Evolutionary conservation across 768 basidiomycete species (phyloP).

Genomic region (Auricularia sp.): DNA sequence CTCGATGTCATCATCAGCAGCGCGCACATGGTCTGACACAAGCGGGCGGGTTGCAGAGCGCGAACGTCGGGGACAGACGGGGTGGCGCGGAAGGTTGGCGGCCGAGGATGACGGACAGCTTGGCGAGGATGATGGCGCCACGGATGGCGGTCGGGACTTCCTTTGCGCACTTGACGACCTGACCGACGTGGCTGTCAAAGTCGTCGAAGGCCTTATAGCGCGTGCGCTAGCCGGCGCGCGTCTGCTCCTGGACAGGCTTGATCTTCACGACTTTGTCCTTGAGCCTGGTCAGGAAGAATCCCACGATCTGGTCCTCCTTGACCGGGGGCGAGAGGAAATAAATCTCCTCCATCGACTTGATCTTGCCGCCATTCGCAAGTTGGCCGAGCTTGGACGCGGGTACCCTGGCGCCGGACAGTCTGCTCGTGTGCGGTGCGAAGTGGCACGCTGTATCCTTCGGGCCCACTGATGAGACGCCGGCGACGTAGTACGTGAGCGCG

Average conservation of each 20-base stretch:
- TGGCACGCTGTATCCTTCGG: conserved; percentile 38
- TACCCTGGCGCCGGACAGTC: conserved; percentile 50
- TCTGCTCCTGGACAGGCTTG: conserved; percentile 99
- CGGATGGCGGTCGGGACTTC: conserved; percentile 99
- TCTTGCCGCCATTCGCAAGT: conserved; percentile 98
- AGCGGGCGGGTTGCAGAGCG: too few relatives aligned
- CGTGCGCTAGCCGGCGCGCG: conserved; percentile 97
- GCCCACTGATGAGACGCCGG: conserved; percentile 40
- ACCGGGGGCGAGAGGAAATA: conserved; percentile 99
- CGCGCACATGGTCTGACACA: too few relatives aligned
- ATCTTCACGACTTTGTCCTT: conserved; percentile 99
- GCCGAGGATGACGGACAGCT: conserved; percentile 94
- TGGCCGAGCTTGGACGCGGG: conserved; percentile 99
- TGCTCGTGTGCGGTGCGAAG: conserved; percentile 34
- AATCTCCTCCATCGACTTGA: conserved; percentile 99
- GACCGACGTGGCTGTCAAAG: conserved; percentile 95
- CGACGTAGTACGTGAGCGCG: conserved; percentile 45
- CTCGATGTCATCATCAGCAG: too few relatives aligned
- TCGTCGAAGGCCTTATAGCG: conserved; percentile 99
- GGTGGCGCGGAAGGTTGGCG: conserved; percentile 29
- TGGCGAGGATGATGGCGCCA: conserved; percentile 97
- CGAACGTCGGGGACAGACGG: too few relatives aligned
- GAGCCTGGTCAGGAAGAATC: conserved; percentile 97
- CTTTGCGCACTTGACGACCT: conserved; percentile 99
- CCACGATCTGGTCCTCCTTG: conserved; percentile 99